Percentiles rank a stretch among this genome's conserved stretches.
Evolutionary conservation across 352 stramenopile genomes (phyloP).

Genomic region (Blastocystis sp.): DNA sequence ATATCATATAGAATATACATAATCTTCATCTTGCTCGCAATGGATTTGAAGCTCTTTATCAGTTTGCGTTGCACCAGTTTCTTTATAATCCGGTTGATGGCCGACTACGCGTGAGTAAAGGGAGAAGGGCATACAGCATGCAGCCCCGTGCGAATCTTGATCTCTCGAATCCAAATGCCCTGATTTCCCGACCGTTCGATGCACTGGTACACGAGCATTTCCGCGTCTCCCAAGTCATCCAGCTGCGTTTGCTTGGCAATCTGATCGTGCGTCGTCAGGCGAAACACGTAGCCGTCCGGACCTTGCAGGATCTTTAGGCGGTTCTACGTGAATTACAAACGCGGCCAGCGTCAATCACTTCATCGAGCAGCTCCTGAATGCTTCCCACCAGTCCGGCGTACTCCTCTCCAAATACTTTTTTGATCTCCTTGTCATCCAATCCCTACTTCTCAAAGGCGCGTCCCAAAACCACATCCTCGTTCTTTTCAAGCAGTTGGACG

Average conservation of each 20-base stretch:
- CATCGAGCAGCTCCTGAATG: constrained; percentile 81
- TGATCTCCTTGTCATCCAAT: constrained; percentile 74
- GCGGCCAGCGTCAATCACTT: constrained; percentile 72
- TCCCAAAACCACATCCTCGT: not conserved
- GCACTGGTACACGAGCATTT: constrained; percentile 82
- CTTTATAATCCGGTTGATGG: constrained; percentile 95
- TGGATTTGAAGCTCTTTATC: constrained; percentile 97
- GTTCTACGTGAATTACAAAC: constrained; percentile 40
- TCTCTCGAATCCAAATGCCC: constrained; percentile 96
- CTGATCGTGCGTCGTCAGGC: constrained; percentile 74
- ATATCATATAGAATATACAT: constrained; percentile 95
- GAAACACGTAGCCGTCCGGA: constrained; percentile 77
- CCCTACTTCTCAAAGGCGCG: constrained; percentile 2
- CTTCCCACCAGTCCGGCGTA: constrained; percentile 80
- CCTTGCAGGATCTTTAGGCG: constrained; percentile 43
- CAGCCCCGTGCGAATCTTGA: constrained; percentile 94
- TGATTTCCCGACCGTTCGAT: constrained; percentile 93
- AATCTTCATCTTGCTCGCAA: constrained; percentile 98
- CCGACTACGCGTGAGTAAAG: constrained; percentile 79
- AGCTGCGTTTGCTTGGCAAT: constrained; percentile 31
- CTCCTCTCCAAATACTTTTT: constrained; percentile 79
- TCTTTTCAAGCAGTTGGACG: constrained; percentile 44
- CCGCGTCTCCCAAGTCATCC: constrained; percentile 52
- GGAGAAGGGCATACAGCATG: constrained; percentile 71
- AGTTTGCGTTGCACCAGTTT: constrained; percentile 88